Evolutionary conservation across 352 stramenopile genomes (phyloP).

Genomic region (Phytophthora pisi): DNA sequence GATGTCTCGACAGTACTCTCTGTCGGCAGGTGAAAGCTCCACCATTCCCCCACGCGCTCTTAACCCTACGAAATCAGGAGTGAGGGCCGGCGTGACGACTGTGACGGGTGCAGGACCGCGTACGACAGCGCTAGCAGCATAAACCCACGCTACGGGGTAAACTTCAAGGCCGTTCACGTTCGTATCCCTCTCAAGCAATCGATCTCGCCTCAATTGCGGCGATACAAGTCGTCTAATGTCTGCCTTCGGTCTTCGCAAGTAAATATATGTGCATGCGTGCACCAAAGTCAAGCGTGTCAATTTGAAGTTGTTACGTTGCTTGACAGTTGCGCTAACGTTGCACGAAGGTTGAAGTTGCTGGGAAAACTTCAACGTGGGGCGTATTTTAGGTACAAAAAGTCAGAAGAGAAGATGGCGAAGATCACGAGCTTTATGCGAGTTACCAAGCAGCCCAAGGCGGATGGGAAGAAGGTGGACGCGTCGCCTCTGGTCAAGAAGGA

Average conservation of each 20-base stretch:
- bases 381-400: not conserved
- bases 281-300: not conserved
- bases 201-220: not conserved
- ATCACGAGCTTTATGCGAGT: conserved; percentile 76
- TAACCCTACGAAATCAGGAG: not conserved
- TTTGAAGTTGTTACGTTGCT: not conserved
- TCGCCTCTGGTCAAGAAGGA: conserved; percentile 23
- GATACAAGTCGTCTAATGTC: not conserved
- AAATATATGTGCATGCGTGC: too few relatives aligned
- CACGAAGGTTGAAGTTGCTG: not conserved
- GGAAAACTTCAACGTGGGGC: conserved; percentile 13
- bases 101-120: conserved; percentile 6
- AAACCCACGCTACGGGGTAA: not conserved
- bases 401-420: conserved; percentile 50
- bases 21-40: conserved; percentile 13
- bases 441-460: conserved; percentile 58
- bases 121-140: conserved; percentile 4
- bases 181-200: not conserved
- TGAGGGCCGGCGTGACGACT: not conserved
- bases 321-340: conserved; percentile 6
- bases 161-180: conserved; percentile 9
- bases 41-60: not conserved
- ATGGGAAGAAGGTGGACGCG: conserved; percentile 32
- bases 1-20: conserved; percentile 23
- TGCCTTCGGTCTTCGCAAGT: not conserved